Conservation (phyloP, 2,329 filamentous ascomycete genomes). For the Arachnomyces sp. region DNA sequence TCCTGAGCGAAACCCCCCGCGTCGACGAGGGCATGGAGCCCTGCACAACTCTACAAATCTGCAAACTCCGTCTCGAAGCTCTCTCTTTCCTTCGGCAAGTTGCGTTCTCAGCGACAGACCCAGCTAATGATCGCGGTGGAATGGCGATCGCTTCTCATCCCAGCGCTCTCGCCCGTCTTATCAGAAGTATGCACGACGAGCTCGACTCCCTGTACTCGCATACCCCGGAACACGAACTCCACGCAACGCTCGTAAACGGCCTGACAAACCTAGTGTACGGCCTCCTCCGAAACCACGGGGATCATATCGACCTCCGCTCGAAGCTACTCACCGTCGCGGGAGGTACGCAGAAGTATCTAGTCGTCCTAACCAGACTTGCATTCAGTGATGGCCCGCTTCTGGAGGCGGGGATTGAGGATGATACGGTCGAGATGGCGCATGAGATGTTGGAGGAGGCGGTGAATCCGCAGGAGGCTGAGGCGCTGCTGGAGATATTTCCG, state of each 20-base stretch:
- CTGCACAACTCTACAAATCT: slow-evolving; percentile 31
- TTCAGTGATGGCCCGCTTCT: slow-evolving; percentile 74
- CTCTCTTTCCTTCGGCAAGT: slow-evolving; percentile 36
- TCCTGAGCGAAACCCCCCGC: slow-evolving; percentile 48
- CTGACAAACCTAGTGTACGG: slow-evolving; percentile 54
- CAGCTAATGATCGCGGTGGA: slow-evolving; percentile 51
- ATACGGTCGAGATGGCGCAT: slow-evolving; percentile 72
- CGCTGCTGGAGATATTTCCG: slow-evolving; percentile 42
- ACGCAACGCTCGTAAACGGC: slow-evolving; percentile 48
- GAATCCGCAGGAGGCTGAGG: slow-evolving; percentile 68
- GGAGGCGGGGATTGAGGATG: slow-evolving; percentile 66
- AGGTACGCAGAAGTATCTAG: slow-evolving; percentile 70
- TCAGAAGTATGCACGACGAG: slow-evolving; percentile 66
- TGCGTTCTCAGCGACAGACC: slow-evolving; percentile 44
- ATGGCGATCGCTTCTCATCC: slow-evolving; percentile 59
- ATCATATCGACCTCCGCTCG: slow-evolving; percentile 56
- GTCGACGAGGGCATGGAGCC: slow-evolving; percentile 36
- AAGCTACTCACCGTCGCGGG: slow-evolving; percentile 64
- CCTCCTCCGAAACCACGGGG: slow-evolving; percentile 52
- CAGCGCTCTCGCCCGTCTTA: slow-evolving; percentile 63
- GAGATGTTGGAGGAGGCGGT: slow-evolving; percentile 71
- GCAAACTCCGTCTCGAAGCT: slow-evolving; percentile 36
- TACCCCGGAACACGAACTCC: slow-evolving; percentile 37
- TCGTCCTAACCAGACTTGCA: slow-evolving; percentile 72
- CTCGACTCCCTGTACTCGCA: slow-evolving; percentile 53